Conservation (phyloP, 495 filamentous ascomycete genomes). For the Penicillium macrosclerotiorum region DNA sequence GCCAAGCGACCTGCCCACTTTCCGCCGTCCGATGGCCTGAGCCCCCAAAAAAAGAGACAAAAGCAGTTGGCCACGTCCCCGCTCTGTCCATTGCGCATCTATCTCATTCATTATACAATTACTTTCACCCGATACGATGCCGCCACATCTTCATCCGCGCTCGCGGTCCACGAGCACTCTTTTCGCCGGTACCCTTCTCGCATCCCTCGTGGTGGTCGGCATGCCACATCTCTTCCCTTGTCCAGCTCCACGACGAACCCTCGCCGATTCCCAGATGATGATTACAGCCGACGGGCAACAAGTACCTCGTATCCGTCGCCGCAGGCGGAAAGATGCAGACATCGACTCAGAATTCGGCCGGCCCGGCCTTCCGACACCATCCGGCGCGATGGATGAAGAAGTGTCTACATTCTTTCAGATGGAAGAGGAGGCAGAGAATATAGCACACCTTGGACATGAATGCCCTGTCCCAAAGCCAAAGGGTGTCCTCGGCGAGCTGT, state of each 20-base stretch:
- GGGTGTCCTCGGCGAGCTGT: constrained; percentile 67
- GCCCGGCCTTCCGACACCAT: constrained; percentile 16
- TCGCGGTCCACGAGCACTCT: constrained; percentile 88
- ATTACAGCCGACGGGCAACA: constrained; percentile 48
- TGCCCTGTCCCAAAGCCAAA: constrained; percentile 85
- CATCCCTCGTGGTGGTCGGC: constrained; percentile 86
- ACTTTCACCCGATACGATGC: constrained; percentile 55
- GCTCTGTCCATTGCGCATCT: constrained; percentile 2
- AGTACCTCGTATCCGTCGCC: constrained; percentile 33
- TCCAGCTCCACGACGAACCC: constrained; percentile 73
- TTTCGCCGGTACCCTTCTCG: constrained; percentile 90
- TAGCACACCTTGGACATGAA: constrained; percentile 40
- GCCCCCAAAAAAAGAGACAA: constrained; percentile 12
- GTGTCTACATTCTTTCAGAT: constrained; percentile 44
- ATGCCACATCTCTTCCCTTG: constrained; percentile 93
- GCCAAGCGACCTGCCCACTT: background rate
- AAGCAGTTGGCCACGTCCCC: constrained; percentile 14
- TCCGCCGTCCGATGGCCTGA: constrained; percentile 23
- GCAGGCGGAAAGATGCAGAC: constrained; percentile 33
- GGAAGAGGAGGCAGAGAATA: constrained; percentile 43
- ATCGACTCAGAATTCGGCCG: constrained; percentile 18
- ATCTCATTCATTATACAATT: constrained; percentile 1
- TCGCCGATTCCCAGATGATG: constrained; percentile 65
- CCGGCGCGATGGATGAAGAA: constrained; percentile 36
- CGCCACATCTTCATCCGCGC: constrained; percentile 87